Evolutionary conservation across 345 rosid genomes (phyloP), one percentile per base, ranked within the genome.

Genomic region (Gossypium herbaceum): DNA sequence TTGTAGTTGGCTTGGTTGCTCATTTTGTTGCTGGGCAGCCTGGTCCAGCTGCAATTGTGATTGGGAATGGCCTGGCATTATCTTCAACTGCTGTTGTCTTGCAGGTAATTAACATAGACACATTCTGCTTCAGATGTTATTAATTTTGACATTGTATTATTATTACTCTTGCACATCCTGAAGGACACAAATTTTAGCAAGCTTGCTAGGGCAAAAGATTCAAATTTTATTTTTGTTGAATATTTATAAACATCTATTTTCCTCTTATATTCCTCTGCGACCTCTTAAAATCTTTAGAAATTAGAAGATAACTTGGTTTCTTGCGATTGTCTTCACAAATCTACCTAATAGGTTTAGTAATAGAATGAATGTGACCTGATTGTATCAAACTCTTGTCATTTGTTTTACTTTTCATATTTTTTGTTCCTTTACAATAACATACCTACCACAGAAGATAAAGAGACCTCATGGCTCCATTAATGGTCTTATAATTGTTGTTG

Each of bases 51-150:
- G 89, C 98, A 52, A 89, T 95, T 74, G 99, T 95, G 60, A 86
- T 95, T 76, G 99, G 99, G 75, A 95, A 95, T 81, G 99, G 99
- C 72, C 87, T 95, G 73, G 99, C 99, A 54, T 82, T 95, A 71
- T 95, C 99, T 68, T 95, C 99, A 61, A 95, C 99, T 71, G 99
- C 99, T 44, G 99, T 95, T 73, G 99, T 95, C 71, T 85, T 95
- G 80, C 98, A 94, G 96, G 98, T 92, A 72, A 56, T 72, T 45
- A 73, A 67, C 56, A 59, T 66, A 16, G 43, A 22, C 65, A 20
- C 51, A 45, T 62, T 76, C 78, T 66, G 22, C 72, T 75, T 79
- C 71, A 61, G 63, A 58, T 77, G 39, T 68, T 20, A 51, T 55
- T 25, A 68, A 39, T 51, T 62, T 19, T 66, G 43, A 25, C 55